Base-by-base conservation (phyloP, 148 eudicot genomes). In the Hydrangea macrophylla region DNA sequence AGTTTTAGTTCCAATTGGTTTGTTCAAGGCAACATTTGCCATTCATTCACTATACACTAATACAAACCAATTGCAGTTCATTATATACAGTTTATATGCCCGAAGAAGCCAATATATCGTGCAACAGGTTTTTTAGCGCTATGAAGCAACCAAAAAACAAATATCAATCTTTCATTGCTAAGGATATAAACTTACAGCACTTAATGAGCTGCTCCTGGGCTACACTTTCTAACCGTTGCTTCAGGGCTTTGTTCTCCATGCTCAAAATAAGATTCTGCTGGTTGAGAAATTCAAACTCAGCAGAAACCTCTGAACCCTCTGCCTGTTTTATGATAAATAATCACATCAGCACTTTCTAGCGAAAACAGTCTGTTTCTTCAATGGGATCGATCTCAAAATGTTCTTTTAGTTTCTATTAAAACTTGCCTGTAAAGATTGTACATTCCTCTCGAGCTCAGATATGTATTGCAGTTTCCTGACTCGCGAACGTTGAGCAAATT, bases 191-290 rank as follows among this genome's bases (percentile, higher is more conserved):
- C 99, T 88, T 84, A 94, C 99, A 60, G 70, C 78, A 79, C 80
- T 94, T 94, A 54, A 94, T 94, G 68, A 88, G 92, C 81, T 91
- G 87, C 82, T 94, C 99, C 75, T 94, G 96, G 62, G 96, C 73
- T 79, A 89, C 72, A 84, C 82, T 91, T 69, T 94, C 96, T 48
- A 90, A 50, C 23, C 97, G 90, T 60, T 94, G 96, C 79, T 87
- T 91, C 79, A 94, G 79, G 55, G 97, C 81, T 81, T 94, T 94
- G 79, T 94, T 94, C 85, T 94, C 99, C 99, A 94, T 90, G 78
- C 86, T 83, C 35, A 94, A 79, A 67, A 94, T 94, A 70, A 94
- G 85, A 79, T 81, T 84, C 74, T 87, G 99, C 85, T 87, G 96
- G 79, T 94, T 91, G 67, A 89, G 85, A 79, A 94, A 94, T 68